Evolutionary conservation across 2,329 filamentous ascomycete species (phyloP).

Genomic region (Diaporthe ilicicola): DNA sequence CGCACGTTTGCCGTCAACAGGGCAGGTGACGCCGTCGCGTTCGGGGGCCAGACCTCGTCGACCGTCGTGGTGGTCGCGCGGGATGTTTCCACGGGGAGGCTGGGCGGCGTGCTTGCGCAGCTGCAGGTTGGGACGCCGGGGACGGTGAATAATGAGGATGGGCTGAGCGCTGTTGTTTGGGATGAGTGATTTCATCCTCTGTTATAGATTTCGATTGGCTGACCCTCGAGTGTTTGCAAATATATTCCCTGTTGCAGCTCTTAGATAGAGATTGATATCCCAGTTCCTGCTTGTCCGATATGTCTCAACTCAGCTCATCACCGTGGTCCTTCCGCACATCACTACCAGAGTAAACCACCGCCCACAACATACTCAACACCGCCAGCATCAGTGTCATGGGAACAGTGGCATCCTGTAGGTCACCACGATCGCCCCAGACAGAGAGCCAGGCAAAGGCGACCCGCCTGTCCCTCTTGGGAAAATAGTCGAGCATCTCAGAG

Average conservation of each 20-base stretch:
- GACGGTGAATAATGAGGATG: conserved; percentile 53
- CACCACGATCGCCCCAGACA: background rate
- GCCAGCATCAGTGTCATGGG: background rate
- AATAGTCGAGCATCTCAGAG: background rate
- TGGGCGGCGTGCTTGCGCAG: conserved; percentile 57
- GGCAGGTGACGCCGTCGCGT: conserved; percentile 66
- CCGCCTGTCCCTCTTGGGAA: conserved; percentile 4
- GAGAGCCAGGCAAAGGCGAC: conserved; percentile 14
- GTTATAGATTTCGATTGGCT: too few species aligned
- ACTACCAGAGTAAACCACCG: conserved; percentile 4
- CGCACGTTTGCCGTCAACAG: conserved; percentile 70
- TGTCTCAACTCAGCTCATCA: background rate
- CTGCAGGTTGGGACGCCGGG: conserved; percentile 51
- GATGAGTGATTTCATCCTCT: conserved; percentile 46
- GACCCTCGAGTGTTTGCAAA: too few species aligned
- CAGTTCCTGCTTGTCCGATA: background rate
- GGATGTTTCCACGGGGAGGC: conserved; percentile 61
- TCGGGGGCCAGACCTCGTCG: conserved; percentile 68
- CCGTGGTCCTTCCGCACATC: conserved; percentile 14
- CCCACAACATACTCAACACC: background rate
- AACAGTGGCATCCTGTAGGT: background rate
- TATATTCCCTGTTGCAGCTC: too few species aligned
- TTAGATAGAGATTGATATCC: too few species aligned
- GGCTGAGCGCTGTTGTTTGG: conserved; percentile 58
- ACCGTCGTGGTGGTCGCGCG: conserved; percentile 66